These are phyloP conservation scores for Irpex rosettiformis DNA, from an alignment of 1,284 basidiomycete species.

Conservation along the genomic window DNA sequence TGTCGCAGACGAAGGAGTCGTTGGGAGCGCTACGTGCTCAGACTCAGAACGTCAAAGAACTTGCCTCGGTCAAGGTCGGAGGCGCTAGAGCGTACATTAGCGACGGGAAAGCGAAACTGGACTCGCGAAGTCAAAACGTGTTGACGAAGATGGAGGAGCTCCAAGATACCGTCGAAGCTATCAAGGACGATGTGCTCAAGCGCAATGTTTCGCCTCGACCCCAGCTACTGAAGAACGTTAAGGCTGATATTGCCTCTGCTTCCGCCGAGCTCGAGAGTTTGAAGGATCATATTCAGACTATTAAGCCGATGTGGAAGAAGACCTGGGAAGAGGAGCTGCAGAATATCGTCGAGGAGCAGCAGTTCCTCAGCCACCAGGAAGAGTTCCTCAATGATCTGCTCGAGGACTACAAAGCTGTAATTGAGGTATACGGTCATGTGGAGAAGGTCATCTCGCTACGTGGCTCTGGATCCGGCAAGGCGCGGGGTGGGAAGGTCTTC, in stretches of 20 bases:
- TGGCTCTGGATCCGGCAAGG: conserved; percentile 39
- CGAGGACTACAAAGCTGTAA: conserved; percentile 88
- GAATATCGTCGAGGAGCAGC: conserved; percentile 97
- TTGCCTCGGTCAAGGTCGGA: conserved; percentile 80
- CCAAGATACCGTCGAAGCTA: conserved; percentile 87
- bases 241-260: conserved; percentile 72
- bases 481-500: conserved; percentile 43
- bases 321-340: conserved; percentile 97
- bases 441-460: conserved; percentile 85
- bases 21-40: conserved; percentile 75
- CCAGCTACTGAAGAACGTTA: conserved; percentile 68
- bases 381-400: conserved; percentile 86
- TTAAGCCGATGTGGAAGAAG: conserved; percentile 98
- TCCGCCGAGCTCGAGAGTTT: conserved; percentile 74
- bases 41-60: conserved; percentile 82
- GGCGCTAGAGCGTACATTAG: conserved; percentile 89
- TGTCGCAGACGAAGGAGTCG: conserved; percentile 85
- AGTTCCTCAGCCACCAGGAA: conserved; percentile 89
- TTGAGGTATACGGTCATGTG: conserved; percentile 83
- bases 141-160: conserved; percentile 93
- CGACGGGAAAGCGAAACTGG: conserved; percentile 88
- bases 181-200: conserved; percentile 91
- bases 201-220: conserved; percentile 85
- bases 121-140: conserved; percentile 84
- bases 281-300: conserved; percentile 81